Base-by-base conservation (phyloP, 306 rosid genomes). In the Gleditsia sinensis region DNA sequence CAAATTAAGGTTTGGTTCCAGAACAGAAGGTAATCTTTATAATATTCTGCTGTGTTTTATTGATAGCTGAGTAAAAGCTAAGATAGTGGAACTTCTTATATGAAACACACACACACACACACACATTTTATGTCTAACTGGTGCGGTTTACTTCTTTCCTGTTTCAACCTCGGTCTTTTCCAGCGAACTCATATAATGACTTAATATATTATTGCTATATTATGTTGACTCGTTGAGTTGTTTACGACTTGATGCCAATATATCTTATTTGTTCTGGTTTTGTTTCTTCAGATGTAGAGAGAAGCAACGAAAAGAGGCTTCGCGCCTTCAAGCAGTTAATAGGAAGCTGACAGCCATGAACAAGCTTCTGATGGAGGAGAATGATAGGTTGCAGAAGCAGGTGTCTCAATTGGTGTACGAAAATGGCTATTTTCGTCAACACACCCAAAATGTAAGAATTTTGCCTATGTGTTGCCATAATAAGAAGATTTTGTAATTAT, bases 1-100 rank as follows among this genome's bases (percentile, higher is more conserved):
- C 98, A 94, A 78, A 94, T 94, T 86, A 94, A 94, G 80, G 98
- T 94, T 54, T 94, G 98, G 98, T 94, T 94, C 78, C 98, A 94
- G 66, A 94, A 94, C 64, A 67, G 98, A 85, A 88, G 98, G 98
- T 93, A 59, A 11, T 42, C 7, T 27, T 43, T 66, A 7, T 10
- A 6, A 9, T 9, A 7, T 37, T 42, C 11, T 5, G n/a, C 36
- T 43, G 14, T 16, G 20, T 43, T 37, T 64, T 25, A 7, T 63
- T 12, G 13, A 14, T 32, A 3, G 2, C 27, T 28, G 45, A 14
- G 25, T 27, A n/a, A 45, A n/a, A 3, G 30, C 9, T 21, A 37
- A 25, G 34, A 64, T 34, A 12, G 50, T 45, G 2, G 6, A 40
- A 25, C 50, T 63, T 23, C 63, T 30, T 57, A 28, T 57, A 57